These are phyloP conservation scores for Parastagonospora avenae DNA, from an alignment of 2,329 filamentous ascomycete species.

Conservation along the genomic window DNA sequence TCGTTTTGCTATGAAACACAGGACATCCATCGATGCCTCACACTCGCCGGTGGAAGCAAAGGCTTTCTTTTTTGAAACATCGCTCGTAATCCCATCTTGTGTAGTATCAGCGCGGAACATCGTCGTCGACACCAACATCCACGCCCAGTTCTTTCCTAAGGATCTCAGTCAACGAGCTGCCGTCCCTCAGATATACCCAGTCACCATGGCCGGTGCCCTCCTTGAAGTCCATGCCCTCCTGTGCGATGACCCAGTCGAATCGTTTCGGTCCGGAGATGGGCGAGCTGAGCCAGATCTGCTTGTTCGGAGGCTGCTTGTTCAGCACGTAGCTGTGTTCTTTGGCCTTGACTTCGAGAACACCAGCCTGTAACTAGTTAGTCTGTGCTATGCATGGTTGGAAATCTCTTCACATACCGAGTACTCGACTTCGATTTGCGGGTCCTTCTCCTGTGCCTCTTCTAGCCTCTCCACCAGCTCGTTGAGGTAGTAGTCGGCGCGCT, in stretches of 20 bases:
- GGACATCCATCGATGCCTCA: too few relatives aligned
- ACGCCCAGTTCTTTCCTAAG: constrained; percentile 78
- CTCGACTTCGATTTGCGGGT: constrained; percentile 83
- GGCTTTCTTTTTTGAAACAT: too few relatives aligned
- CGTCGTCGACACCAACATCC: constrained; percentile 48
- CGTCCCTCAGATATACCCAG: constrained; percentile 90
- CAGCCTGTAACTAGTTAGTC: constrained; percentile 64
- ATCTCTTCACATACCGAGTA: constrained; percentile 70
- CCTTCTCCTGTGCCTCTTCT: constrained; percentile 75
- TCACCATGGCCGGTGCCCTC: constrained; percentile 74
- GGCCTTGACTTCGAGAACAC: constrained; percentile 78
- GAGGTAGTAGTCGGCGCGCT: constrained; percentile 77
- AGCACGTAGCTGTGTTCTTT: constrained; percentile 81
- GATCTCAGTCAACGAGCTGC: constrained; percentile 73
- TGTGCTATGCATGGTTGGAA: not conserved
- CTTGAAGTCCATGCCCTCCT: constrained; percentile 77
- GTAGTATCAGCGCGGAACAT: constrained; percentile 33
- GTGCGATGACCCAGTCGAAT: constrained; percentile 82
- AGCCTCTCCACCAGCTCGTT: constrained; percentile 62
- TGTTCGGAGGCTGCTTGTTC: constrained; percentile 98
- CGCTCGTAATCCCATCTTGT: too few relatives aligned
- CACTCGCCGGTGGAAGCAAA: too few relatives aligned
- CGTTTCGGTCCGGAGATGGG: constrained; percentile 91
- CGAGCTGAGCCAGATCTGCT: constrained; percentile 95
- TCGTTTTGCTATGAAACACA: too few relatives aligned